phyloP scores from a whole-genome alignment of 2,329 filamentous ascomycete species.

The Dothistroma pini region DNA sequence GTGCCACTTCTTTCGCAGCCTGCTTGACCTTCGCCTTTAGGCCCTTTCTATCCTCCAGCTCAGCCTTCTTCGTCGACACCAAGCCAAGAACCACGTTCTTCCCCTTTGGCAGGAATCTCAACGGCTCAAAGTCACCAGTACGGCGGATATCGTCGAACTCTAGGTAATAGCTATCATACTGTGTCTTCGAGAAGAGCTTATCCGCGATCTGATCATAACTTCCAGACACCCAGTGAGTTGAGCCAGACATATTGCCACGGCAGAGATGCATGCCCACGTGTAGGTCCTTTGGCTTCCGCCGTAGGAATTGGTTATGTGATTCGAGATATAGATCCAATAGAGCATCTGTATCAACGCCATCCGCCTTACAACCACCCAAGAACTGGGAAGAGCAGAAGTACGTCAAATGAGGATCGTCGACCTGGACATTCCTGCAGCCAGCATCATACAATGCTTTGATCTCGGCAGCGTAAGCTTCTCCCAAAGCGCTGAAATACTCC shows the following conservation, averaged over 20 bases:
- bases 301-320: slow-evolving; percentile 22
- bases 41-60: slow-evolving; percentile 26
- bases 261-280: slow-evolving; percentile 29
- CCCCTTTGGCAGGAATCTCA: slow-evolving; percentile 29
- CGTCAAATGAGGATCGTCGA: slow-evolving; percentile 30
- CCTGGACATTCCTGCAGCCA: slow-evolving; percentile 24
- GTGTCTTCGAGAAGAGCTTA: slow-evolving; percentile 27
- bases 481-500: slow-evolving; percentile 30
- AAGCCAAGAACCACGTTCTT: slow-evolving; percentile 35
- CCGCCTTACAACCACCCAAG: slow-evolving; percentile 18
- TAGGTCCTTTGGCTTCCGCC: slow-evolving; percentile 18
- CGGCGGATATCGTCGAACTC: slow-evolving; percentile 32
- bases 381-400: slow-evolving; percentile 29
- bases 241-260: slow-evolving; percentile 26
- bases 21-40: slow-evolving; percentile 25
- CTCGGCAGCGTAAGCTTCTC: slow-evolving; percentile 21
- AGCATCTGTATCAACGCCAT: slow-evolving; percentile 23
- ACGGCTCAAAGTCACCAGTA: slow-evolving; percentile 32
- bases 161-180: slow-evolving; percentile 32
- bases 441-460: slow-evolving; percentile 25
- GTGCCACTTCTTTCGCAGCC: slow-evolving; percentile 30
- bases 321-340: slow-evolving; percentile 26
- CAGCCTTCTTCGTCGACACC: slow-evolving; percentile 32
- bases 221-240: slow-evolving; percentile 21
- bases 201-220: slow-evolving; percentile 30